Evolutionary conservation across 2,329 filamentous ascomycete species (phyloP).

Genomic region (Waltergamsia citrina): DNA sequence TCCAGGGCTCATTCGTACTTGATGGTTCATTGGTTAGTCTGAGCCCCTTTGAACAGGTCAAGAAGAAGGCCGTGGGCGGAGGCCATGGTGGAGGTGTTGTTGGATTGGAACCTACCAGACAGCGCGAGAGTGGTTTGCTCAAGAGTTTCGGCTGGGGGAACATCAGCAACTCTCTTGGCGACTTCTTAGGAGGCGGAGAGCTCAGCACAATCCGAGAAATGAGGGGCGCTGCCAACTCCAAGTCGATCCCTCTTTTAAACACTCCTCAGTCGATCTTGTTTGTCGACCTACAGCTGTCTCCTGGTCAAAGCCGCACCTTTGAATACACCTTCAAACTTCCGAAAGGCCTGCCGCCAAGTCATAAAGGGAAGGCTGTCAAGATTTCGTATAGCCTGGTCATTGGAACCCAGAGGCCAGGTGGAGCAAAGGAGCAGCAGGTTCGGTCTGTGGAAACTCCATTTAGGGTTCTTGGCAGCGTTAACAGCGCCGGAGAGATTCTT

Average conservation of each 20-base stretch:
- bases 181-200: constrained; percentile 76
- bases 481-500: constrained; percentile 76
- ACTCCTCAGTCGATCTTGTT: constrained; percentile 95
- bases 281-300: constrained; percentile 78
- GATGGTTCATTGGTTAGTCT: constrained; percentile 89
- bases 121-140: constrained; percentile 70
- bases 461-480: constrained; percentile 85
- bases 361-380: constrained; percentile 89
- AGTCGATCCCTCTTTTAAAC: constrained; percentile 82
- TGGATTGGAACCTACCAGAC: constrained; percentile 64
- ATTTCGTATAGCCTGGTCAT: constrained; percentile 86
- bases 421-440: constrained; percentile 69
- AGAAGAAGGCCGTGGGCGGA: constrained; percentile 83
- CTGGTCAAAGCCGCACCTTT: constrained; percentile 81
- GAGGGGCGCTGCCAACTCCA: constrained; percentile 77
- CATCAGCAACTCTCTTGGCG: constrained; percentile 79
- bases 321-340: constrained; percentile 83
- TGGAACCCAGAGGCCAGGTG: constrained; percentile 79
- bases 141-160: constrained; percentile 81
- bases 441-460: constrained; percentile 91
- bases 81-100: constrained; percentile 82
- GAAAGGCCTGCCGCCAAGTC: constrained; percentile 79
- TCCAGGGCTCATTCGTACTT: constrained; percentile 83
- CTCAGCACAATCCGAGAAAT: constrained; percentile 93
- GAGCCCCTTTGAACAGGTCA: constrained; percentile 87